Evolutionary conservation across 176 grass and related monocot species (phyloP).

Genomic region (Elymus sibiricus): DNA sequence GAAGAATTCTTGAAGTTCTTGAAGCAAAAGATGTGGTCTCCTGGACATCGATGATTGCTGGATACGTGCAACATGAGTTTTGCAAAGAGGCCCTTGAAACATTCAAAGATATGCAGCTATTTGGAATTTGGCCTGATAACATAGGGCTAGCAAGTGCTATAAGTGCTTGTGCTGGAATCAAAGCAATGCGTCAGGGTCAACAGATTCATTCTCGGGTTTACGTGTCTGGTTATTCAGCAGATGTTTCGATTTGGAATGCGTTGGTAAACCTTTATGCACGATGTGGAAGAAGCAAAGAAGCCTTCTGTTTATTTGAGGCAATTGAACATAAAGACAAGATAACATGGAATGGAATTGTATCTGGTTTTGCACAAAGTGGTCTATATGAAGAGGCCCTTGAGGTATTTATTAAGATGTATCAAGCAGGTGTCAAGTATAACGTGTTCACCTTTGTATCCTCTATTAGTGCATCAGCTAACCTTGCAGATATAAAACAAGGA

Average conservation of each 20-base stretch:
- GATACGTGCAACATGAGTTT: conserved; percentile 60
- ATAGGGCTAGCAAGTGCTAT: conserved; percentile 68
- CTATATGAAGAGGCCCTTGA: conserved; percentile 56
- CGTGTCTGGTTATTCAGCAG: conserved; percentile 55
- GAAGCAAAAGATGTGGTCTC: conserved; percentile 69
- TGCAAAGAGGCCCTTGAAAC: conserved; percentile 54
- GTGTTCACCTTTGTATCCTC: conserved; percentile 69
- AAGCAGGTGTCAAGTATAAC: conserved; percentile 45
- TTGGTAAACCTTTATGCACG: conserved; percentile 66
- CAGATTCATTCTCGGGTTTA: conserved; percentile 60
- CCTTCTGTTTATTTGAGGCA: conserved; percentile 48
- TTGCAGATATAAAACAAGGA: conserved; percentile 74
- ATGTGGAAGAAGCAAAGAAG: conserved; percentile 57
- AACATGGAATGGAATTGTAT: conserved; percentile 73
- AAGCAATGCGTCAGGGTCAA: conserved; percentile 49
- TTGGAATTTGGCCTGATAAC: conserved; percentile 66
- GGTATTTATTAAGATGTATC: conserved; percentile 59
- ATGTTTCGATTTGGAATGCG: conserved; percentile 61
- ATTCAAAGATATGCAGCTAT: conserved; percentile 63
- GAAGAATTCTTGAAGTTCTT: conserved; percentile 44
- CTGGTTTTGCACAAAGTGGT: conserved; percentile 68
- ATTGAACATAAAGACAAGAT: conserved; percentile 57
- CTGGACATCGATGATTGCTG: conserved; percentile 79
- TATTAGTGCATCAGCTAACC: conserved; percentile 67
- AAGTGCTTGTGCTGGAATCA: conserved; percentile 73